phyloP scores from a whole-genome alignment of 331 rosid species.

The Quercus phellos region DNA sequence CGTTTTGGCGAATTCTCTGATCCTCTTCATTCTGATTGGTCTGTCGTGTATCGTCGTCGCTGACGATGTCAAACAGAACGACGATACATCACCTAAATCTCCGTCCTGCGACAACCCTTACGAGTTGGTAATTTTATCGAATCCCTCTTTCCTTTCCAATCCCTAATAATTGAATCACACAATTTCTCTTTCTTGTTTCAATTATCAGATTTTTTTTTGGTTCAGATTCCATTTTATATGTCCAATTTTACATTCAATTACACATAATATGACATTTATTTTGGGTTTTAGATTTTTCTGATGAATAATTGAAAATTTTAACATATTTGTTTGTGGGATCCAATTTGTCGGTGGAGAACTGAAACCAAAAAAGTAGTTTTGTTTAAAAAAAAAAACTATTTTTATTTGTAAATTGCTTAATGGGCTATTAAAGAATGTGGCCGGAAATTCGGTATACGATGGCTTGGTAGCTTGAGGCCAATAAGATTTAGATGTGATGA shows the following conservation, averaged over 20 bases:
- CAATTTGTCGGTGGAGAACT: background rate
- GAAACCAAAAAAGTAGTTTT: no score
- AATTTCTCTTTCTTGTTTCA: background rate
- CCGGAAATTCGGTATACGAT: background rate
- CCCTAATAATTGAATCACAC: no score
- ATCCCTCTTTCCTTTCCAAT: background rate
- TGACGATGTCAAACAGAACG: constrained; percentile 46
- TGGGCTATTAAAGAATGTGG: background rate
- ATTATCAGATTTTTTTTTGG: background rate
- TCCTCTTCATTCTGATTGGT: constrained; percentile 28
- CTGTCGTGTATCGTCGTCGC: constrained; percentile 18
- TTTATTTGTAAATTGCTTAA: background rate
- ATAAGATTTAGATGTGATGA: background rate
- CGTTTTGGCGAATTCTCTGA: constrained; percentile 8
- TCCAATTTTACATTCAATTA: background rate
- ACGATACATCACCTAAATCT: constrained; percentile 39
- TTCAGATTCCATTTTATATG: background rate
- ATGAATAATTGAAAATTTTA: background rate
- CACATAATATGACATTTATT: background rate
- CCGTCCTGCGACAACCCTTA: constrained; percentile 60
- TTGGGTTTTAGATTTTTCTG: no score
- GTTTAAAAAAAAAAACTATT: background rate
- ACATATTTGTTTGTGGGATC: background rate
- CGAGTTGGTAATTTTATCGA: constrained; percentile 46
- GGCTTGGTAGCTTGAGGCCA: no score